Percentiles rank a stretch among this genome's conserved stretches.
These are phyloP conservation scores for Phytophthora melonis DNA, from an alignment of 352 stramenopile genomes.

Conservation along the genomic window DNA sequence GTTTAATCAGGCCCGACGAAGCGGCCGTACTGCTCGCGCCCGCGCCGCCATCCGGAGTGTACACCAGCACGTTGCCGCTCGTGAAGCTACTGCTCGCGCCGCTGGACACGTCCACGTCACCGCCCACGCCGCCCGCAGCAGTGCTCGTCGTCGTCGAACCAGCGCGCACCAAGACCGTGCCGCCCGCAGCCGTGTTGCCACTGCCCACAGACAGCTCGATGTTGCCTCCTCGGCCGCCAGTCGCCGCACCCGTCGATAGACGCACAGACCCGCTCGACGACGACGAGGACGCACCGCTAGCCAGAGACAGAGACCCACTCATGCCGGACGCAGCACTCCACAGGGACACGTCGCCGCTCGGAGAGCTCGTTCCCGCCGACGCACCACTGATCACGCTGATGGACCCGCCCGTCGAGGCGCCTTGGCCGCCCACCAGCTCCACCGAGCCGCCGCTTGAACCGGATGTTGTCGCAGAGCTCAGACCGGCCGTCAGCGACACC, in stretches of 20 bases:
- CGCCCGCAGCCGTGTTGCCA: not conserved
- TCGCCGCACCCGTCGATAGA: conserved; percentile 14
- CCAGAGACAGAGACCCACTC: conserved; percentile 2
- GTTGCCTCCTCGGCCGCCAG: conserved; percentile 1
- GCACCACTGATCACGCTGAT: not conserved
- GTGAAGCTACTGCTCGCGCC: conserved; percentile 12
- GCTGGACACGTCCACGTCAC: conserved; percentile 1
- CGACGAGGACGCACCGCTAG: conserved; percentile 8
- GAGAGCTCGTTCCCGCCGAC: not conserved
- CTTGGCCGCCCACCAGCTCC: conserved; percentile 12
- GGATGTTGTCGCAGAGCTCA: not conserved
- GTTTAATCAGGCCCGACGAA: not conserved
- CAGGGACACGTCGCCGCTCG: conserved; percentile 13
- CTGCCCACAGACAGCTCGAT: not conserved
- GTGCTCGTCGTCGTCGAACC: conserved; percentile 10
- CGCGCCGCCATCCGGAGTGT: not conserved
- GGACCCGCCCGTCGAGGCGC: not conserved
- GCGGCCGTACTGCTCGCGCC: not conserved
- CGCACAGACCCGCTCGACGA: conserved; percentile 23
- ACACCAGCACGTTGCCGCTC: conserved; percentile 16
- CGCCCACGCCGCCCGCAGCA: conserved; percentile 1
- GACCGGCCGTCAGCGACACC: conserved; percentile 24
- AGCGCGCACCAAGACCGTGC: conserved; percentile 18
- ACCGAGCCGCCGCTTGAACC: conserved; percentile 14
- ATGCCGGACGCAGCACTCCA: conserved; percentile 7